Percentiles rank a stretch among this genome's conserved stretches.
phyloP scores from a whole-genome alignment of 192 early-diverging fungal genomes.

The Cladochytrium replicatum region DNA sequence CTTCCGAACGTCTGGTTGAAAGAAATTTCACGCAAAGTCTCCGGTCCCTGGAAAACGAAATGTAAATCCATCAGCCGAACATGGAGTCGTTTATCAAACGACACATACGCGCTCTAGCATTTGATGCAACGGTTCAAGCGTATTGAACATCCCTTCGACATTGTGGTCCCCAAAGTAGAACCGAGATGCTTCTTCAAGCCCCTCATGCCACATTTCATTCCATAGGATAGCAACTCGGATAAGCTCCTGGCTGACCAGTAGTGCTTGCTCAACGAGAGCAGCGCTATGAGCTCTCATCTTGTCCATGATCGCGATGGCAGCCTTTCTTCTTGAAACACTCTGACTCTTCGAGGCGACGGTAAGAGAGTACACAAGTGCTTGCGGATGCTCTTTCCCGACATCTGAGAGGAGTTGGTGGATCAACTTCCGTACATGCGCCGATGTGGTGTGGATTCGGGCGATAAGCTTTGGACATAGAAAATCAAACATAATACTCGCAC shows the following conservation, averaged over 20 bases:
- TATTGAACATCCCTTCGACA: constrained; percentile 59
- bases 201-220: constrained; percentile 84
- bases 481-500: background rate
- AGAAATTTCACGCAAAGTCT: constrained; percentile 65
- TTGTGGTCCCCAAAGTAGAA: constrained; percentile 53
- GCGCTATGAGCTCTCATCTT: constrained; percentile 63
- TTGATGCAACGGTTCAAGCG: constrained; percentile 59
- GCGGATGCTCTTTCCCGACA: constrained; percentile 77
- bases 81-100: background rate
- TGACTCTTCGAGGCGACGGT: constrained; percentile 80
- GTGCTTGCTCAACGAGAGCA: constrained; percentile 68
- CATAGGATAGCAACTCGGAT: constrained; percentile 81
- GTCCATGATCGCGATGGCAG: constrained; percentile 70
- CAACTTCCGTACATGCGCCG: constrained; percentile 51
- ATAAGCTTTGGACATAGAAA: constrained; percentile 41
- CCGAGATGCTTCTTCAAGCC: constrained; percentile 62
- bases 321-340: constrained; percentile 48
- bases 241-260: constrained; percentile 77
- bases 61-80: background rate
- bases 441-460: constrained; percentile 66
- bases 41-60: constrained; percentile 39
- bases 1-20: constrained; percentile 72
- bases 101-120: constrained; percentile 12
- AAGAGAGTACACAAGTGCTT: constrained; percentile 79
- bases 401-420: constrained; percentile 70